Base-by-base conservation (phyloP, 257 asterid genomes). In the Plantago elongata region DNA sequence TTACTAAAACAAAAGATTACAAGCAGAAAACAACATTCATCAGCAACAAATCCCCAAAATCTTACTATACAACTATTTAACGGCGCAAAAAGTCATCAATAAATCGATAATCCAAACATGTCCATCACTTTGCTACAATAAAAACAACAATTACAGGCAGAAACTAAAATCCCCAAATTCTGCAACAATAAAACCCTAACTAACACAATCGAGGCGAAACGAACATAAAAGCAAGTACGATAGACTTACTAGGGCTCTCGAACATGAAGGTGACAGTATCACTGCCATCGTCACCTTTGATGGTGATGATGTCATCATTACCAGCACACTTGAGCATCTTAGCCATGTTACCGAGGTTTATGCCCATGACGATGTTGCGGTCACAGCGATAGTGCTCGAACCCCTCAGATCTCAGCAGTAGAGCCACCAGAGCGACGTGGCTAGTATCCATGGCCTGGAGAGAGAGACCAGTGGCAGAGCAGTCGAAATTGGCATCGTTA, bases 371-470 rank as follows among this genome's bases (percentile, higher is more conserved):
- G 13, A 83, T 59, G 72, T 80, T 79, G 34, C 89, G 79, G 80
- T 83, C 89, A 40, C 89, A 83, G 22, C 89, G 78, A 75, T 83
- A 83, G 77, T 83, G 89, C 78, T 83, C 89, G 48, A 83, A 83
- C 0, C 89, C 89, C 73, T 80, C 89, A 9, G 89, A 77, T 55
- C 89, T 65, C 57, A 83, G 84, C 29, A 83, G 74, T 54, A 83
- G 74, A 34, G 89, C 84, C 67, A 83, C 89, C 67, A 83, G 75
- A 30, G 86, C 89, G 45, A 83, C 89, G 77, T 83, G 89, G 75
- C 89, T 80, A 40, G 86, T 72, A 45, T 83, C 89, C 89, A 83
- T 79, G 51, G 89, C 89, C 67, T 83, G 86, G 13, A 83, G 72
- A 5, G 89, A 80, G 80, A 83, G 79, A 0, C 89, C 86, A 43